These are phyloP conservation scores for Paecilomyces variotii DNA, from an alignment of 2,329 filamentous ascomycete genomes.

Conservation along the genomic window DNA sequence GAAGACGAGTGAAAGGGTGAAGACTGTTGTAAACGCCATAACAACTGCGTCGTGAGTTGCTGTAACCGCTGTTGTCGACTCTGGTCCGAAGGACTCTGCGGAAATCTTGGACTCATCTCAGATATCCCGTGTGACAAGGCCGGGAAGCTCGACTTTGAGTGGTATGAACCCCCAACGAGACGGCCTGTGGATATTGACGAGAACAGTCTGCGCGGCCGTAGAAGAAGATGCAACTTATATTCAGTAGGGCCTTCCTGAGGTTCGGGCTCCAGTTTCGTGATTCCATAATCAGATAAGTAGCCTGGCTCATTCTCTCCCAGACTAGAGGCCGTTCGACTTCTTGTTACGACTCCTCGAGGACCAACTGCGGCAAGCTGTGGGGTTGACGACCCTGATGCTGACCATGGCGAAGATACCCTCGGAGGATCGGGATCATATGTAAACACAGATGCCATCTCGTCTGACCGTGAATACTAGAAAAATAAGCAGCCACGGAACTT, in stretches of 20 bases:
- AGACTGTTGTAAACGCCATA: constrained; percentile 93
- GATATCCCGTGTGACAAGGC: constrained; percentile 18
- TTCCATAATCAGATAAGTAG: constrained; percentile 48
- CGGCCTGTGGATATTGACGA: constrained; percentile 59
- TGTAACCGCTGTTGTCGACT: constrained; percentile 76
- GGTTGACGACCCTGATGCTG: constrained; percentile 46
- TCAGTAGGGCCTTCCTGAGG: constrained; percentile 91
- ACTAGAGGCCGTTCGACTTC: constrained; percentile 27
- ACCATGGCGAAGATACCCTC: constrained; percentile 85
- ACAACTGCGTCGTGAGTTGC: constrained; percentile 85
- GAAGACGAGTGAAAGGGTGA: constrained; percentile 82
- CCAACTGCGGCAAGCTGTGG: constrained; percentile 24
- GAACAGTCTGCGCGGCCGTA: constrained; percentile 70
- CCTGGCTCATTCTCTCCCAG: constrained; percentile 31
- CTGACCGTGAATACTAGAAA: neutral
- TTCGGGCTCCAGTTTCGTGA: constrained; percentile 76
- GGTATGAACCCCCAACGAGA: constrained; percentile 45
- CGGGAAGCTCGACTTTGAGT: constrained; percentile 27
- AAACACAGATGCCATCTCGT: constrained; percentile 82
- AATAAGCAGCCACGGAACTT: neutral
- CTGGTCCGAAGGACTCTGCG: constrained; percentile 50
- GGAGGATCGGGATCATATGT: constrained; percentile 87
- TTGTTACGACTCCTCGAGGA: constrained; percentile 15
- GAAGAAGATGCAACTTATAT: constrained; percentile 87
- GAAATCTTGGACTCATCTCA: constrained; percentile 26